Evolutionary conservation across 495 filamentous ascomycete genomes (phyloP).

Genomic region (Aspergillus nidulans): DNA sequence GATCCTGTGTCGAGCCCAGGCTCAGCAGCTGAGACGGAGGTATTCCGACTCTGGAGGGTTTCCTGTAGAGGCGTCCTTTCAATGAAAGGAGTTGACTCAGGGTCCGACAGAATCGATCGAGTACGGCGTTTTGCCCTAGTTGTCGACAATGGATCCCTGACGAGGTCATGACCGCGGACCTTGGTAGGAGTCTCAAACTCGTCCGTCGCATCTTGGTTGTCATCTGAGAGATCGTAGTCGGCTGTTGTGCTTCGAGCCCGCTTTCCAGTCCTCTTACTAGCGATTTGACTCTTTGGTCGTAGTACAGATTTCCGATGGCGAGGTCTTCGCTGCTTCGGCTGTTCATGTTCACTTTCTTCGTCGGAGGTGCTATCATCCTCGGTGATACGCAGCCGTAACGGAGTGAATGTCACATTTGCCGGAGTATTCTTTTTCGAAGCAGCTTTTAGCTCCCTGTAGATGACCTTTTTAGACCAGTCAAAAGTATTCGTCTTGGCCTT

Average conservation of each 20-base stretch:
- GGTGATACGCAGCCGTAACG: slow-evolving; percentile 26
- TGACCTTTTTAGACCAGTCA: slow-evolving; percentile 42
- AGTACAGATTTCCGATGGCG: slow-evolving; percentile 48
- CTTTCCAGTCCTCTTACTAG: slow-evolving; percentile 41
- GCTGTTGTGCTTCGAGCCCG: slow-evolving; percentile 40
- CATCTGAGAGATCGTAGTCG: slow-evolving; percentile 28
- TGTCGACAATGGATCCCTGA: slow-evolving; percentile 39
- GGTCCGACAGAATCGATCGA: slow-evolving; percentile 33
- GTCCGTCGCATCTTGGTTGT: slow-evolving; percentile 36
- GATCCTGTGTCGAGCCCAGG: slow-evolving; percentile 35
- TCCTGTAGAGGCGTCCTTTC: slow-evolving; percentile 36
- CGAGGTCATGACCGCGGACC: slow-evolving; percentile 35
- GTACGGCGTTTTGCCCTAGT: slow-evolving; percentile 30
- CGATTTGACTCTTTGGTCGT: slow-evolving; percentile 43
- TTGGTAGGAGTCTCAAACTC: slow-evolving; percentile 47
- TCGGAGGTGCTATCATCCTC: slow-evolving; percentile 33
- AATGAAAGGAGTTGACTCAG: slow-evolving; percentile 26
- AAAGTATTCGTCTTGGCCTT: slow-evolving; percentile 33
- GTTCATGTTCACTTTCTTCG: slow-evolving; percentile 32
- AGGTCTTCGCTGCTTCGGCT: slow-evolving; percentile 20
- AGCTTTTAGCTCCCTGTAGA: slow-evolving; percentile 41
- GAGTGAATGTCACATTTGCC: slow-evolving; percentile 30
- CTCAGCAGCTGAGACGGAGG: slow-evolving; percentile 18
- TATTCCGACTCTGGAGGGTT: slow-evolving; percentile 26
- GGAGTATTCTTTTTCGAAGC: slow-evolving; percentile 20